Percentiles rank a stretch among this genome's conserved stretches.
Evolutionary conservation across 805 yeast genomes (phyloP).

Genomic region (Pichia occidentalis): DNA sequence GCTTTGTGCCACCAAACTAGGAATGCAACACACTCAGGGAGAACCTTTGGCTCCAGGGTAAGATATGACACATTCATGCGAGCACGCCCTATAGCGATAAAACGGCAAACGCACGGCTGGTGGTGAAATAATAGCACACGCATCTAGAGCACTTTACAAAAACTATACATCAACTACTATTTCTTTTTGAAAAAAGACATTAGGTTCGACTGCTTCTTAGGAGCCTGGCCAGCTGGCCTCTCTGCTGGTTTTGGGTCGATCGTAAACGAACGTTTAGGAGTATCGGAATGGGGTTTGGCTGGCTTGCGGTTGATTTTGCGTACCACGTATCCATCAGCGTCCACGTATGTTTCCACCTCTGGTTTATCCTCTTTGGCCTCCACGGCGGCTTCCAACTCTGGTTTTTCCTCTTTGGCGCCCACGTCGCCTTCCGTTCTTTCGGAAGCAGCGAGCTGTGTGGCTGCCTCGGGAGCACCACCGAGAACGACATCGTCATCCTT

Average conservation of each 20-base stretch:
- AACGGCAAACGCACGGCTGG: too few species aligned
- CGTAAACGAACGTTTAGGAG: background rate
- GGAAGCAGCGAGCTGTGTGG: too few species aligned
- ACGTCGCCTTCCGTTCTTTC: background rate
- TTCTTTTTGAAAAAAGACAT: slow-evolving; percentile 31
- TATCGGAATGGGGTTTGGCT: slow-evolving; percentile 2
- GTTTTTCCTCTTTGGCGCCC: background rate
- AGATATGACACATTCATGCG: too few species aligned
- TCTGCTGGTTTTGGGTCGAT: slow-evolving; percentile 9
- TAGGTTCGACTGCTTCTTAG: slow-evolving; percentile 22
- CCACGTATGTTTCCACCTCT: slow-evolving; percentile 22
- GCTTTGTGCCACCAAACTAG: too few species aligned
- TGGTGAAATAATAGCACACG: too few species aligned
- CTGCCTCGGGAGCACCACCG: too few species aligned
- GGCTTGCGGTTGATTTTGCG: slow-evolving; percentile 14
- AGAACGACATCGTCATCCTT: slow-evolving; percentile 2
- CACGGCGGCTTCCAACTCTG: background rate
- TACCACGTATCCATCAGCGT: slow-evolving; percentile 29
- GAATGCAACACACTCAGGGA: too few species aligned
- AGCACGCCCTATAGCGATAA: too few species aligned
- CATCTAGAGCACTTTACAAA: background rate
- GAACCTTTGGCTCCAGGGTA: too few species aligned
- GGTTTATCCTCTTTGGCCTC: slow-evolving; percentile 8
- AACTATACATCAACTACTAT: background rate
- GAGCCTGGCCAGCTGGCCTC: background rate